Evolutionary conservation across 2,329 filamentous ascomycete species (phyloP).

Genomic region (Penicillium sp.): DNA sequence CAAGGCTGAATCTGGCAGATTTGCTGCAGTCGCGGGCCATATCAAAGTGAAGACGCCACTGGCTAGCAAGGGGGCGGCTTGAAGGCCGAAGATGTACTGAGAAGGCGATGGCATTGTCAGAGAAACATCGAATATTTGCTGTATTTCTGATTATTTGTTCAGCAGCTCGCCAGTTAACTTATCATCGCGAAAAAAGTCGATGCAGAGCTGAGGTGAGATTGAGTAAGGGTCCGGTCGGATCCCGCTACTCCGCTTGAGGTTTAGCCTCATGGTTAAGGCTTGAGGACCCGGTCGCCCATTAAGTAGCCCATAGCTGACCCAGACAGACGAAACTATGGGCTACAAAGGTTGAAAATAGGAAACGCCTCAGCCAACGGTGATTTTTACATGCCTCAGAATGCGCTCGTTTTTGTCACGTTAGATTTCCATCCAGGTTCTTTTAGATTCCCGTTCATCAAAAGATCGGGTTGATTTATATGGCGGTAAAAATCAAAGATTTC

Average conservation of each 20-base stretch:
- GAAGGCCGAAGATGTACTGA: conserved; percentile 16
- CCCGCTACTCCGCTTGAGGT: background rate
- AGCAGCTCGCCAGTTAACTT: too few species aligned
- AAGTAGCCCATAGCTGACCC: too few species aligned
- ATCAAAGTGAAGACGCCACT: conserved; percentile 16
- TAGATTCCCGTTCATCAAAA: too few species aligned
- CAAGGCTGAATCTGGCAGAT: conserved; percentile 11
- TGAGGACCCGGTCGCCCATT: background rate
- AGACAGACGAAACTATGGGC: too few species aligned
- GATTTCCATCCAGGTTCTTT: too few species aligned
- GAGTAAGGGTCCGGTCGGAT: background rate
- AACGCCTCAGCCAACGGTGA: too few species aligned
- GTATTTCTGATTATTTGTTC: too few species aligned
- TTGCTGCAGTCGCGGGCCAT: conserved; percentile 10
- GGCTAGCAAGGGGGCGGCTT: conserved; percentile 14
- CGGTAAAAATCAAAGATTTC: too few species aligned
- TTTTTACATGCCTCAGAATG: too few species aligned
- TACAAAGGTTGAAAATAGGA: too few species aligned
- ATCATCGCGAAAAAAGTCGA: background rate
- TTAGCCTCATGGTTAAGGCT: background rate
- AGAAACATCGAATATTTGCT: background rate
- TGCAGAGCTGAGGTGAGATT: background rate
- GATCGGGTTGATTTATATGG: too few species aligned
- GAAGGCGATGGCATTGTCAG: background rate
- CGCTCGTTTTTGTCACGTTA: too few species aligned